Base-by-base conservation (phyloP, 768 basidiomycete species). In the Lentinus tigrinus region DNA sequence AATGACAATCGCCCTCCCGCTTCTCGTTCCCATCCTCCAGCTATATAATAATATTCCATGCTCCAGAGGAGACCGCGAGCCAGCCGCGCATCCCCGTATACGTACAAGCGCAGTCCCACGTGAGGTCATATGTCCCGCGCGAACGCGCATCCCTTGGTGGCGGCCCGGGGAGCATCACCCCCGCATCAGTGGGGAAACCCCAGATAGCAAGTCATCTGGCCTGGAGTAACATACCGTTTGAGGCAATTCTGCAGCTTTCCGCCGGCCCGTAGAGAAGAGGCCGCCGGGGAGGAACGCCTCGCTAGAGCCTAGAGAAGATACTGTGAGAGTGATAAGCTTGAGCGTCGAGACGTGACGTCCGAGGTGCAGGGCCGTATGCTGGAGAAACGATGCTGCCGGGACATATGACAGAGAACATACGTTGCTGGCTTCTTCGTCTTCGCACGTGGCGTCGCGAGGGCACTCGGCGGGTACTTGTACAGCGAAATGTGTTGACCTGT, bases 41-140 rank as follows among this genome's bases (percentile, higher is more conserved):
- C 34, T 59, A 59, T 59, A 59, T n/a, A n/a, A n/a, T n/a, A n/a
- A n/a, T 53, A 49, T 52, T 47, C 58, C 28, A 28, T 47, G 40
- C 31, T 49, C 21, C 7, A 14, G 44, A 7, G 37, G 31, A n/a
- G 31, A 31, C 31, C n/a, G n/a, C n/a, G n/a, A 31, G 11, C 31
- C 31, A 42, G 58, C 47, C 58, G 58, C 47, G 40, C 58, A 59
- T 59, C 58, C 40, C 52, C 21, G 13, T 26, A 19, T 46, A 46
- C 21, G 43, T 46, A 48, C 51, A 48, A 27, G 52, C 19, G 26
- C 9, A 10, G 57, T 54, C n/a, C 19, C 57, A 59, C 58, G 58
- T 59, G 58, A 59, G 38, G 47, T 17, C 28, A 3, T 10, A 28
- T 38, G 51, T 54, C 48, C 57, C 39, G 47, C 57, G 17, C 52